Conservation (phyloP, 805 yeast genomes). For the Ogataea parapolymorpha region DNA sequence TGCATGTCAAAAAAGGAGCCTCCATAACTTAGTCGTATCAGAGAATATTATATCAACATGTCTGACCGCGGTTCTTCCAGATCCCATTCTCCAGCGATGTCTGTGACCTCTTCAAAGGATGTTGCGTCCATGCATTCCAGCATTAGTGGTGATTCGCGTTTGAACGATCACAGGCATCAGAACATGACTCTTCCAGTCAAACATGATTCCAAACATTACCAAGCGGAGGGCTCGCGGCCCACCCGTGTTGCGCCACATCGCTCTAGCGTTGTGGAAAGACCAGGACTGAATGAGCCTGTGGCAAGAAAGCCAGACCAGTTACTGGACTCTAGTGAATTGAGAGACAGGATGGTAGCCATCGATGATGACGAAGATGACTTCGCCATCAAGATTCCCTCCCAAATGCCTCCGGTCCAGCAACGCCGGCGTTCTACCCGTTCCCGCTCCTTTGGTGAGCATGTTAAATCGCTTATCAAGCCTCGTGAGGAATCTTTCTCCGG, state of each 20-base stretch:
- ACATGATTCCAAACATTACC: conserved; percentile 22
- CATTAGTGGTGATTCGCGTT: conserved; percentile 34
- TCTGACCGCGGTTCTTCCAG: conserved; percentile 23
- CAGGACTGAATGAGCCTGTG: conserved; percentile 5
- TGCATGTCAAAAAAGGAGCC: conserved; percentile 15
- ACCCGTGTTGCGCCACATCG: conserved; percentile 1
- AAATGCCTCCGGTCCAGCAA: conserved; percentile 6
- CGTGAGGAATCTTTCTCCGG: conserved; percentile 31
- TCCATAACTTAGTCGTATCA: conserved; percentile 5
- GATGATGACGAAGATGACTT: conserved; percentile 31
- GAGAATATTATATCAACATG: conserved; percentile 15
- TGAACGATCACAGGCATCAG: conserved; percentile 37
- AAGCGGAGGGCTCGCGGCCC: conserved; percentile 2
- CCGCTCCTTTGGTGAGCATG: conserved; percentile 43
- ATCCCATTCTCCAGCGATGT: conserved; percentile 26
- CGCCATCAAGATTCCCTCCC: conserved; percentile 22
- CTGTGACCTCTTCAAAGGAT: conserved; percentile 30
- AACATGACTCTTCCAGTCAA: conserved; percentile 33
- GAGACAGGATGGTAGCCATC: conserved; percentile 28
- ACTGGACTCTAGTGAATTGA: conserved; percentile 29
- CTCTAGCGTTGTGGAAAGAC: conserved; percentile 12
- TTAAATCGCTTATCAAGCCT: conserved; percentile 35
- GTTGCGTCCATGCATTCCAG: conserved; percentile 32
- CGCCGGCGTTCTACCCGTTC: conserved; percentile 30
- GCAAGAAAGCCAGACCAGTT: conserved; percentile 19